Evolutionary conservation across 768 basidiomycete species (phyloP).

Genomic region (Mrakia blollopis): DNA sequence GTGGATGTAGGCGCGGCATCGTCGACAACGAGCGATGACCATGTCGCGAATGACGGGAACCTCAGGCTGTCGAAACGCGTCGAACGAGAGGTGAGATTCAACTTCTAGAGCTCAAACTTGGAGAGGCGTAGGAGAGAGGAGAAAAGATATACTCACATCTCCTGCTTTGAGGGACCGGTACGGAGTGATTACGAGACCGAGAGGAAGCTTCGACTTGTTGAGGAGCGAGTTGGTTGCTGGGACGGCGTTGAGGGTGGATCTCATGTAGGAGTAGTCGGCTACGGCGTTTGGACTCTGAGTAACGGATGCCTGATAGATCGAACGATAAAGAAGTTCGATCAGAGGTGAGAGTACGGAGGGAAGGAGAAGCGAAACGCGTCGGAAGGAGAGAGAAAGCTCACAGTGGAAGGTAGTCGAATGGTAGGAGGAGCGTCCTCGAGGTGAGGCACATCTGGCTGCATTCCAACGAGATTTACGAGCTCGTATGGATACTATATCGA

Average conservation of each 20-base stretch:
- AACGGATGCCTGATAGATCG: slow-evolving; percentile 54
- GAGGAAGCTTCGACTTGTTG: slow-evolving; percentile 81
- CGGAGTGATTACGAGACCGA: slow-evolving; percentile 82
- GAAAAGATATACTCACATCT: slow-evolving; percentile 49
- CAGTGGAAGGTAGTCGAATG: slow-evolving; percentile 77
- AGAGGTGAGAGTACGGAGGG: not conserved
- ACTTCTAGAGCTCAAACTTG: too few species aligned
- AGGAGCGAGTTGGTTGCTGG: slow-evolving; percentile 83
- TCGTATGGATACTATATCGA: slow-evolving; percentile 57
- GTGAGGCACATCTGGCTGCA: slow-evolving; percentile 84
- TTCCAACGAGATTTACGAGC: slow-evolving; percentile 87
- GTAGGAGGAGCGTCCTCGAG: slow-evolving; percentile 77
- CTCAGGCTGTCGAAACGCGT: slow-evolving; percentile 52
- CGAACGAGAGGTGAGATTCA: not conserved
- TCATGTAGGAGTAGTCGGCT: slow-evolving; percentile 84
- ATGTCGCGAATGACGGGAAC: slow-evolving; percentile 90
- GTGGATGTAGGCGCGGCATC: slow-evolving; percentile 95
- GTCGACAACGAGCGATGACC: slow-evolving; percentile 89
- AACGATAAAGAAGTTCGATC: not conserved
- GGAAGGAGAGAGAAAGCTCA: slow-evolving; percentile 34
- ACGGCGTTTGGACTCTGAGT: slow-evolving; percentile 75
- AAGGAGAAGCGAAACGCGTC: not conserved
- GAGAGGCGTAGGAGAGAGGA: too few species aligned
- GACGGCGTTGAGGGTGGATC: slow-evolving; percentile 84
- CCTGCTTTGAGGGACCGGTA: slow-evolving; percentile 71